Percentiles rank a stretch among this genome's conserved stretches.
Conservation (phyloP, 2,329 filamentous ascomycete genomes). For the Arthrobotrys conoides region DNA sequence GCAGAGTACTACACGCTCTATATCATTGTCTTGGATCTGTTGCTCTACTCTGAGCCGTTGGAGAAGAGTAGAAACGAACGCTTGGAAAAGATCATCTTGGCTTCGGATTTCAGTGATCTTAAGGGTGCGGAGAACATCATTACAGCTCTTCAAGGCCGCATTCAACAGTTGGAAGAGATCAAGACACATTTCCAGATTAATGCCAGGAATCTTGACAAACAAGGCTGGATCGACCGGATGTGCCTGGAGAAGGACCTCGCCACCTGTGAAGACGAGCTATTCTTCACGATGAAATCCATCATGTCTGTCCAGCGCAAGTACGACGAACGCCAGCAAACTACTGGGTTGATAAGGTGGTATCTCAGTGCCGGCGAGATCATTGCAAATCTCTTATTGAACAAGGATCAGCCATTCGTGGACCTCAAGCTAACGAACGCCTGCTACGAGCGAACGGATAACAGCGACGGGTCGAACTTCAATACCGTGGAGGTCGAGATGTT, state of each 20-base stretch:
- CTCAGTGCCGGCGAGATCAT: conserved; percentile 96
- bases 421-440: conserved; percentile 91
- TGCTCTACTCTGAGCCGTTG: conserved; percentile 94
- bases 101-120: conserved; percentile 97
- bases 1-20: conserved; percentile 98
- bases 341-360: conserved; percentile 88
- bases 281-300: conserved; percentile 99
- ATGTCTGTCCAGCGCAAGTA: conserved; percentile 93
- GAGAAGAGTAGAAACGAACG: conserved; percentile 98
- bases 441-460: conserved; percentile 96
- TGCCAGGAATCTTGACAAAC: conserved; percentile 84
- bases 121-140: conserved; percentile 95
- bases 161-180: conserved; percentile 94
- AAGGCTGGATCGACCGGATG: conserved; percentile 91
- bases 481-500: conserved; percentile 89
- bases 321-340: conserved; percentile 80
- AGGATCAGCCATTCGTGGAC: conserved; percentile 88
- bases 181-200: conserved; percentile 96
- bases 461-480: conserved; percentile 96
- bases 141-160: conserved; percentile 88
- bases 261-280: conserved; percentile 93
- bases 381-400: conserved; percentile 93
- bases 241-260: conserved; percentile 90
- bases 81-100: conserved; percentile 98
- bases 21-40: conserved; percentile 93